Percentiles rank a stretch among this genome's conserved stretches.
Evolutionary conservation across 2,329 filamentous ascomycete genomes (phyloP).

Genomic region (Uncinocarpus reesii): DNA sequence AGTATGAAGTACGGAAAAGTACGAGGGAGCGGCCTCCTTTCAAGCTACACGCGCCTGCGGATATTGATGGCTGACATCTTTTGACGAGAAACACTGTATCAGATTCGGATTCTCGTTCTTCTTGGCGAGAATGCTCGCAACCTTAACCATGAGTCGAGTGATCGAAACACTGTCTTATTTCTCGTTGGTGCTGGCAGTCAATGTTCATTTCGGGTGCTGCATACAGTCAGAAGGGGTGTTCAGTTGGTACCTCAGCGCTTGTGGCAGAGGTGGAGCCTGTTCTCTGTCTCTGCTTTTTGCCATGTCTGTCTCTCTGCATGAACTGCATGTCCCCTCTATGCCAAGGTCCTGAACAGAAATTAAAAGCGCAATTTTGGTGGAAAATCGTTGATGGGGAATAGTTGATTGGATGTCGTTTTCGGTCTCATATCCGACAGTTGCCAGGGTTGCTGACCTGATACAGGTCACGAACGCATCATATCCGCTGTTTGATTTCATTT

Average conservation of each 20-base stretch:
- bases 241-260: neutral
- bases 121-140: neutral
- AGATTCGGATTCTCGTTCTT: neutral
- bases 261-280: neutral
- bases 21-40: too few relatives aligned
- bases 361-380: neutral
- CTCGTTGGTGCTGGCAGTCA: too few relatives aligned
- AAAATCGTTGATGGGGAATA: too few relatives aligned
- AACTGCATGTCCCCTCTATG: neutral
- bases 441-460: constrained; percentile 7
- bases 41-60: too few relatives aligned
- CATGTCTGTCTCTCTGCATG: neutral
- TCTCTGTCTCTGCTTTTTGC: neutral
- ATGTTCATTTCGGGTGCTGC: too few relatives aligned
- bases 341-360: constrained; percentile 6
- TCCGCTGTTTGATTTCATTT: neutral
- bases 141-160: neutral
- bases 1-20: too few relatives aligned
- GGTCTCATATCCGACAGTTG: constrained; percentile 9
- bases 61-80: too few relatives aligned
- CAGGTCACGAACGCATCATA: constrained; percentile 2
- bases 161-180: neutral
- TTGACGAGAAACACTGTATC: too few relatives aligned
- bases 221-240: too few relatives aligned
- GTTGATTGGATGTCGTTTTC: constrained; percentile 7